Base-by-base conservation (phyloP, 2,329 filamentous ascomycete genomes). In the Fusarium sp. region DNA sequence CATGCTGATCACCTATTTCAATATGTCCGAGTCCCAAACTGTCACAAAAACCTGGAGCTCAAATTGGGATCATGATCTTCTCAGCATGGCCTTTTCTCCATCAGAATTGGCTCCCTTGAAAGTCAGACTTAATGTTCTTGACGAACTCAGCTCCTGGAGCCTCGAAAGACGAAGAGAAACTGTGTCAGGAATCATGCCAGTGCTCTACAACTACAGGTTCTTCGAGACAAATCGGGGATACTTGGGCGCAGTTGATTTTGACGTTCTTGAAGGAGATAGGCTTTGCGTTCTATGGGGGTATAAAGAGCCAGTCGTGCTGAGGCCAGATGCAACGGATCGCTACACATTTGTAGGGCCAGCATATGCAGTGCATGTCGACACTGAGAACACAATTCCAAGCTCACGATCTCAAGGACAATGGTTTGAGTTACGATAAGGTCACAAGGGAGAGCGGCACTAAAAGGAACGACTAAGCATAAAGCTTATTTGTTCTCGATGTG, bases 1-100 rank as follows among this genome's bases (percentile, higher is more conserved):
- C 7, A 24, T 69, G 63, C 22, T 67, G 31, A 62, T 55, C 18
- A 41, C 31, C 13, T 62, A 47, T 61, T 49, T 62, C 36, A 62
- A 68, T 42, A 59, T 48, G 38, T 7, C 36, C 14, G n/a, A 36
- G 35, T 28, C 31, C 9, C 26, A 35, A 14, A 35, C 48, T n/a
- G 41, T 55, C 14, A 8, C 18, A 38, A 68, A 68, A 47, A 68
- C 54, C 20, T 54, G 47, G 54, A n/a, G 31, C 15, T 33, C 18
- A 42, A 33, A 62, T 26, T 54, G 47, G 47, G 54, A 55, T 20
- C 7, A 45, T 12, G 15, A 44, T 14, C 39, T 68, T 22, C 48
- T 69, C n/a, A 47, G 39, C n/a, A 44, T 69, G 48, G 42, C 41
- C 6, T 44, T 63, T 49, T 44, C 55, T 31, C 28, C 36, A 35